Evolutionary conservation across 129 eudicot genomes (phyloP), one percentile per base, ranked within the genome.

Genomic region (Tagetes patula): DNA sequence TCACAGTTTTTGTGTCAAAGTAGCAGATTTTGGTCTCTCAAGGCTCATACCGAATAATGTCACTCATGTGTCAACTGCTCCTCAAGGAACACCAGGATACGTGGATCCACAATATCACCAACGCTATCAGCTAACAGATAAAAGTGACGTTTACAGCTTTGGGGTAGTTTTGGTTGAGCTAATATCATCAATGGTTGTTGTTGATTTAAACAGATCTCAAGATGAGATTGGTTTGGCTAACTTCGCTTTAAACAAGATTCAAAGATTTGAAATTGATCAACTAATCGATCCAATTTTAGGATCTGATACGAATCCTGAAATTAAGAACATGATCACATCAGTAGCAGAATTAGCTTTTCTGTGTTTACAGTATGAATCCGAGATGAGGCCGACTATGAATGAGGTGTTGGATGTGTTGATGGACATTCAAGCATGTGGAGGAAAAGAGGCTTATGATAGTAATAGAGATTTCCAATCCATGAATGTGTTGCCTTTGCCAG

Each of bases 41-140:
- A 81, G 87, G 46, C 86, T 78, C 31, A 52, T 93, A 68, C 96
- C 98, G 0, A 84, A 41, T 31, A 84, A 81, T 11, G 96, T 73
- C 6, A 84, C 85, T 36, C 95, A 93, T 71, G 82, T 93, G 36
- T 93, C 98, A 11, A 92, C 98, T 0, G 92, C 96, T 41, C 98
- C 98, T 2, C 98, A 89, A 72, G 98, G 96, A 20, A 92, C 98
- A 11, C 98, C 98, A 0, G 96, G 98, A 6, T 93, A 93, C 36
- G 77, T 93, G 1, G 98, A 89, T 60, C 98, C 98, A 0, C 90
- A 87, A 54, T 93, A 93, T 62, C 87, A 84, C 71, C 88, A 85
- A 72, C 80, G 89, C 39, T 89, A 89, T 77, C 95, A 89, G 40
- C 79, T 93, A 3, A 89, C 96, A 0, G 87, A 84, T n/a, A 93